phyloP scores from a whole-genome alignment of 768 basidiomycete species.

The Rhodotorula diobovata region DNA sequence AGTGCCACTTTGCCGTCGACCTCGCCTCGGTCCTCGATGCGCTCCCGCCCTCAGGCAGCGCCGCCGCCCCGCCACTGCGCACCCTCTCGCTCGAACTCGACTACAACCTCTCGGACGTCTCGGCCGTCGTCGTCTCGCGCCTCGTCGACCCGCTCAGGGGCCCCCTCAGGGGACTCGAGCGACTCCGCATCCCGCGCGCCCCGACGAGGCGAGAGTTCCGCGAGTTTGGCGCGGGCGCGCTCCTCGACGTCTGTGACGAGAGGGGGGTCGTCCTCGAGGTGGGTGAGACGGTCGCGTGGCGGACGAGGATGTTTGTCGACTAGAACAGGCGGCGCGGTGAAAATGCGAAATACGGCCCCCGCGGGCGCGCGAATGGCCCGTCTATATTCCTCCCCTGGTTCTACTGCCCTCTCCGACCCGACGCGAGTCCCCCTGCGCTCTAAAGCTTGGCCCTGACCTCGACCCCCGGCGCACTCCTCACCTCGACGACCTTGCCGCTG shows the following conservation, averaged over 20 bases:
- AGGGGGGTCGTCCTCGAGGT: slow-evolving; percentile 8
- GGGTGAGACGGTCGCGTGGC: slow-evolving; percentile 20
- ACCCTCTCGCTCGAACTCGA: slow-evolving; percentile 26
- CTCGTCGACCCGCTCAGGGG: background rate
- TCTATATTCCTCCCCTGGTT: no score
- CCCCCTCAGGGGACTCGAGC: background rate
- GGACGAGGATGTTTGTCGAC: slow-evolving; percentile 17
- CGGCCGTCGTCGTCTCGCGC: background rate
- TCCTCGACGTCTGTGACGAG: slow-evolving; percentile 10
- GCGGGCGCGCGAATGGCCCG: no score
- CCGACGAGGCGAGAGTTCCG: background rate
- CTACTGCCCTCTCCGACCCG: no score
- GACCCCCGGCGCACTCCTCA: background rate
- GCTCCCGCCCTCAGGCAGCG: background rate
- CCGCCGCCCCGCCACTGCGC: no score
- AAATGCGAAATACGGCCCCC: no score
- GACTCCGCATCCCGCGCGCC: slow-evolving; percentile 20
- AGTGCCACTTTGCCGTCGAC: slow-evolving; percentile 24
- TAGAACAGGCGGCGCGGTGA: background rate
- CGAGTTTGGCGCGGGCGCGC: slow-evolving; percentile 1
- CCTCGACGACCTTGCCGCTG: background rate
- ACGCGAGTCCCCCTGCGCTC: background rate
- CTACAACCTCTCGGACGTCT: slow-evolving; percentile 22
- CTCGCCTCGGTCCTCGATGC: slow-evolving; percentile 8
- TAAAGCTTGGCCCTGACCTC: slow-evolving; percentile 4